These are phyloP conservation scores for Phytophthora nicotianae DNA, from an alignment of 352 stramenopile species.

Conservation along the genomic window DNA sequence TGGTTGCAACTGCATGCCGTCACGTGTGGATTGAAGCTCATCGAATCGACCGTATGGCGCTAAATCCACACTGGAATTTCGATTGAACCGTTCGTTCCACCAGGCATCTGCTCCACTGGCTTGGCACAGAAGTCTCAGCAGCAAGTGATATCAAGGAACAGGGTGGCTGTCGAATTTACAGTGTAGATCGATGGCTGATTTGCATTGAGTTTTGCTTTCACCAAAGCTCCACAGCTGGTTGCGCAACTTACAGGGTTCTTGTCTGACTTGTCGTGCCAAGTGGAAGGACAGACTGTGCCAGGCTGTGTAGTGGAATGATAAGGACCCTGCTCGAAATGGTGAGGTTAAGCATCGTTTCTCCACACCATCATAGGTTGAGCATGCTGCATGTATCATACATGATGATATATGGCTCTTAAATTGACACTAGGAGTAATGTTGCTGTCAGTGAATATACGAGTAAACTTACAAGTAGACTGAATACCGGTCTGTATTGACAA, in stretches of 20 bases:
- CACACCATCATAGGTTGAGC: neutral
- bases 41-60: constrained; percentile 7
- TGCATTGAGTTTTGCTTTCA: neutral
- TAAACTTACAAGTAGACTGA: neutral
- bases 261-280: constrained; percentile 2
- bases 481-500: constrained; percentile 17
- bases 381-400: neutral
- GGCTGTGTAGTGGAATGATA: neutral
- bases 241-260: constrained; percentile 9
- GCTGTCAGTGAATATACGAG: neutral
- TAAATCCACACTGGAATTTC: neutral
- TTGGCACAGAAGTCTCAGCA: constrained; percentile 13
- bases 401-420: too few species aligned
- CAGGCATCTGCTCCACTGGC: constrained; percentile 16
- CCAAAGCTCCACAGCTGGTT: constrained; percentile 4
- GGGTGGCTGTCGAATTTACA: too few species aligned
- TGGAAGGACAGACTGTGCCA: constrained; percentile 7
- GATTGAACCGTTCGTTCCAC: neutral
- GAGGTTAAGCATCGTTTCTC: neutral
- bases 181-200: neutral
- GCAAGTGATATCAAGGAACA: constrained; percentile 19
- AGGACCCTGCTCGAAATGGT: neutral
- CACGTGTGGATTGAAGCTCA: constrained; percentile 14
- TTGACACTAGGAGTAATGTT: too few species aligned
- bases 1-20: neutral